A percentile compares a stretch with the other conserved stretches of the same genome.
Conservation (phyloP, 306 rosid genomes). For the Luffa aegyptiaca region DNA sequence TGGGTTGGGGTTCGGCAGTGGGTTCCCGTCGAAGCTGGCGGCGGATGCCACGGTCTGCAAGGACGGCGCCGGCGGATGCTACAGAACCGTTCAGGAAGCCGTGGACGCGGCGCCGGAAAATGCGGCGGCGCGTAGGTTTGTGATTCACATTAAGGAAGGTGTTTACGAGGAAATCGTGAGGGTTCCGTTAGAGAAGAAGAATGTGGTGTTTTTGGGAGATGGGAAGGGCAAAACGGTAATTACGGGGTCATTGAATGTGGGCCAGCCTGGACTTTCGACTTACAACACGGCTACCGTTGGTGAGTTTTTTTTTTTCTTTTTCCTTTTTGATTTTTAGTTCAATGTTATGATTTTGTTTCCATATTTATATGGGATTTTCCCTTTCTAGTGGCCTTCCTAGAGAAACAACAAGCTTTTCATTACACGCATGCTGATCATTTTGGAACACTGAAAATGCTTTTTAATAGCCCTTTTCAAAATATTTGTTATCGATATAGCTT, state of each 20-base stretch:
- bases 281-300: slow-evolving; percentile 70
- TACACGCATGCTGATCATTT: not conserved
- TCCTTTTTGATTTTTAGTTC: not conserved
- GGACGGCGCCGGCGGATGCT: slow-evolving; percentile 23
- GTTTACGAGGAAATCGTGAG: slow-evolving; percentile 70
- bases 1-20: slow-evolving; percentile 2
- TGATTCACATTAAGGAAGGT: slow-evolving; percentile 58
- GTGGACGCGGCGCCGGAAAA: slow-evolving; percentile 50
- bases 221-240: slow-evolving; percentile 76
- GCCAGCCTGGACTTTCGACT: slow-evolving; percentile 49
- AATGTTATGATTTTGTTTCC: not conserved
- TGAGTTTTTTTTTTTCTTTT: slow-evolving; percentile 4
- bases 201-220: slow-evolving; percentile 66
- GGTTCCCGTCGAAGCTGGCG: slow-evolving; percentile 30
- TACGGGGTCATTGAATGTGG: slow-evolving; percentile 47
- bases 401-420: no score
- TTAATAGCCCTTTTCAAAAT: not conserved
- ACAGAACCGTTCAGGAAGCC: slow-evolving; percentile 61
- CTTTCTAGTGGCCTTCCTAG: not conserved
- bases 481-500: no score
- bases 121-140: slow-evolving; percentile 27
- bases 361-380: not conserved
- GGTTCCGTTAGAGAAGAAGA: slow-evolving; percentile 49
- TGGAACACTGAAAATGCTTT: not conserved
- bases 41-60: slow-evolving; percentile 61